Evolutionary conservation across 768 basidiomycete genomes (phyloP).

Genomic region (Amanita inopinata): DNA sequence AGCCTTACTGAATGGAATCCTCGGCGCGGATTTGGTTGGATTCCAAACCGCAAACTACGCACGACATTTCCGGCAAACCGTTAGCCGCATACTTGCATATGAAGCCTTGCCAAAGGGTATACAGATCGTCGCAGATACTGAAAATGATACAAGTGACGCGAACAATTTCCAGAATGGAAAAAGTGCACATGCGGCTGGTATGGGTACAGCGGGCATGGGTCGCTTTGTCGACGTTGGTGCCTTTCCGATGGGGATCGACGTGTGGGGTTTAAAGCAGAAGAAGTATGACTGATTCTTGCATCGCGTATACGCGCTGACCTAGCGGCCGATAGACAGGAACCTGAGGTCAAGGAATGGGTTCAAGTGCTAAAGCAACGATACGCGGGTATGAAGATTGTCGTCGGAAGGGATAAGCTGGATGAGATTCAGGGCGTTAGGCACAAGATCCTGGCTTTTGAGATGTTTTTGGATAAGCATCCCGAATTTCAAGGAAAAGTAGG

Average conservation of each 20-base stretch:
- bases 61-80: slow-evolving; percentile 80
- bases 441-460: slow-evolving; percentile 77
- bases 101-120: slow-evolving; percentile 83
- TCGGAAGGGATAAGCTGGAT: slow-evolving; percentile 84
- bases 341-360: slow-evolving; percentile 80
- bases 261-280: slow-evolving; percentile 52
- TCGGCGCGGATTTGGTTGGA: slow-evolving; percentile 88
- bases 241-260: slow-evolving; percentile 90
- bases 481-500: slow-evolving; percentile 66
- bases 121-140: slow-evolving; percentile 31
- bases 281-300: slow-evolving; percentile 28
- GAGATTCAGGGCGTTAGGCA: slow-evolving; percentile 80
- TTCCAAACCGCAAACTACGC: slow-evolving; percentile 86
- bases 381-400: slow-evolving; percentile 77
- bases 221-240: slow-evolving; percentile 79
- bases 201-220: slow-evolving; percentile 27
- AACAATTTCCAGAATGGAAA: slow-evolving; percentile 4
- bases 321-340: slow-evolving; percentile 39
- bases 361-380: slow-evolving; percentile 72
- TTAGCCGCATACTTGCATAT: slow-evolving; percentile 66
- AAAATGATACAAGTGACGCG: slow-evolving; percentile 16
- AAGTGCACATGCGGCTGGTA: slow-evolving; percentile 16
- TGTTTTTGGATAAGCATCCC: slow-evolving; percentile 71
- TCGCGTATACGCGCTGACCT: neutral
- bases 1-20: slow-evolving; percentile 74